Evolutionary conservation across 495 filamentous ascomycete species (phyloP), one percentile per base, ranked within the genome.

Genomic region (Alectoria sarmentosa): DNA sequence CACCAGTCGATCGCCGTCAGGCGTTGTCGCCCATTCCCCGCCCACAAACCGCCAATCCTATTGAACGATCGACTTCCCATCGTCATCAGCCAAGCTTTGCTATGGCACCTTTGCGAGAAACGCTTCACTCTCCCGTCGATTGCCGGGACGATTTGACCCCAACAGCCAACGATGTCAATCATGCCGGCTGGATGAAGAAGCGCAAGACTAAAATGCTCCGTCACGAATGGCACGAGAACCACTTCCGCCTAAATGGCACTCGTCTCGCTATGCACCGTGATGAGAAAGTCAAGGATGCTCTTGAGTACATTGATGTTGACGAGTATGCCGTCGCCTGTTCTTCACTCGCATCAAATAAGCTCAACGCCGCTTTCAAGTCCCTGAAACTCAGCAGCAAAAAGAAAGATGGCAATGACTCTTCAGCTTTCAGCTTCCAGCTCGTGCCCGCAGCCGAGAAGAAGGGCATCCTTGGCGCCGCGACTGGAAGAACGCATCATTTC

Each of bases 311-410:
- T 65, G 90, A 98, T 74, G 88, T 98, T 42, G 93, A 97, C 70
- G 90, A 96, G 74, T 98, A 96, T 76, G 88, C 90, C 41, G 91
- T 98, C 42, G 92, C 91, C 0, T 97, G 93, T 79, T 91, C 89
- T 2, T 87, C 86, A 4, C 72, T 88, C 0, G 84, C 86, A 0
- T 83, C 84, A 4, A 86, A 78, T 65, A 64, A 64, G 41, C 78
- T 97, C 66, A 87, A 87, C 58, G 88, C 92, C 13, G 91, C 91
- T 41, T 91, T 97, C 80, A 95, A 92, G 75, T 87, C 89, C 36
- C 84, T 92, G 66, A 85, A 87, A 68, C 83, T 96, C 67, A 83
- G 85, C 57, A 44, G 56, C 56, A 75, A 76, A 49, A 77, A 78
- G 64, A 71, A 76, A 49, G 73, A 74, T 59, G 76, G 73, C 39